A percentile compares a stretch with the other conserved stretches of the same genome.
Evolutionary conservation across 2,329 filamentous ascomycete genomes (phyloP).

Genomic region (Orbilia brochopaga): DNA sequence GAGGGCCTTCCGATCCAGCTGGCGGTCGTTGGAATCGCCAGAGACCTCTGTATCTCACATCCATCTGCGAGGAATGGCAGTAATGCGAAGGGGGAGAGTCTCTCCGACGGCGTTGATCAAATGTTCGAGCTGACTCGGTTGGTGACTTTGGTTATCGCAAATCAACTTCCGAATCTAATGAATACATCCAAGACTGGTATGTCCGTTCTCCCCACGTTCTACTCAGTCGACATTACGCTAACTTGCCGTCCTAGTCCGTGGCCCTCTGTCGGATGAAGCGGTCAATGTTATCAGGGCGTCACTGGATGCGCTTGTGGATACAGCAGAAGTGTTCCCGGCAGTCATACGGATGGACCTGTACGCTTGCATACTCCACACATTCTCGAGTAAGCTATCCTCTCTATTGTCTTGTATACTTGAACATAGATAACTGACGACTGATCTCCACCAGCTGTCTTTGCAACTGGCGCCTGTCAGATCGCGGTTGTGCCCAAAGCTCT

Average conservation of each 20-base stretch:
- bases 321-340: slow-evolving; percentile 90
- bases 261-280: slow-evolving; percentile 85
- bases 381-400: slow-evolving; percentile 65
- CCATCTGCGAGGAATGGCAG: slow-evolving; percentile 79
- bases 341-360: slow-evolving; percentile 97
- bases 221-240: neutral
- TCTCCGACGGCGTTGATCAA: slow-evolving; percentile 97
- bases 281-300: slow-evolving; percentile 78
- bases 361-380: slow-evolving; percentile 95
- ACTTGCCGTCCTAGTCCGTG: slow-evolving; percentile 63
- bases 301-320: slow-evolving; percentile 87
- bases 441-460: slow-evolving; percentile 68
- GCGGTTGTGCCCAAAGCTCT: slow-evolving; percentile 87
- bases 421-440: slow-evolving; percentile 12
- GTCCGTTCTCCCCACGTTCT: neutral
- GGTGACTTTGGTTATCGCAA: slow-evolving; percentile 89
- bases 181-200: slow-evolving; percentile 55
- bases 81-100: slow-evolving; percentile 72
- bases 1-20: slow-evolving; percentile 86
- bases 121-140: slow-evolving; percentile 95
- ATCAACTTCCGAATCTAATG: slow-evolving; percentile 79
- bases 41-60: slow-evolving; percentile 86
- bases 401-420: neutral
- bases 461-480: slow-evolving; percentile 83
- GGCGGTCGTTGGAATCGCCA: slow-evolving; percentile 91